A percentile compares a stretch with the other conserved stretches of the same genome.
phyloP scores from a whole-genome alignment of 176 grass and related monocot species.

The Oryza longistaminata region DNA sequence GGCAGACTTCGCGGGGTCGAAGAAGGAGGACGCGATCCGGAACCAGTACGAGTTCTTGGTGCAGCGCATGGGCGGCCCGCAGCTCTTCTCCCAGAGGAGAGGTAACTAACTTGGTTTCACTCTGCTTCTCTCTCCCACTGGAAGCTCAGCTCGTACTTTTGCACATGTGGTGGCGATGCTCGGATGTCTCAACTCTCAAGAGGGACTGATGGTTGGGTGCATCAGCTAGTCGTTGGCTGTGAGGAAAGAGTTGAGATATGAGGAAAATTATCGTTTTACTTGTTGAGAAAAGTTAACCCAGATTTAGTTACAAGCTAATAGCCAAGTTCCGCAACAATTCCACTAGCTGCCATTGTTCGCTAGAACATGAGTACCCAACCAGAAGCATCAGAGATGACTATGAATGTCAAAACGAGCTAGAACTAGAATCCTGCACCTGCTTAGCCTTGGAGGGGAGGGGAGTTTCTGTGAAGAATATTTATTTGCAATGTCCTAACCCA shows the following conservation, averaged over 20 bases:
- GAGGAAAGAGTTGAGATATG: neutral
- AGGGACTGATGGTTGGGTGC: neutral
- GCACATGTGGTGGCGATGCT: neutral
- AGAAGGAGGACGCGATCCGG: constrained; percentile 91
- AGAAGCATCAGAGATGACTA: neutral
- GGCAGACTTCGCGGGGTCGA: constrained; percentile 73
- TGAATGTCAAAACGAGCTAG: no score
- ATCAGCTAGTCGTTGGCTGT: neutral
- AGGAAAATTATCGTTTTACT: neutral
- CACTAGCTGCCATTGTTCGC: no score
- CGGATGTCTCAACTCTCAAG: neutral
- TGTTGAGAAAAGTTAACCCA: neutral
- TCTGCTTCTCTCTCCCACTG: neutral
- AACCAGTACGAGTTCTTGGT: constrained; percentile 98
- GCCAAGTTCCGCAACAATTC: neutral
- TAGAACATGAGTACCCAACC: neutral
- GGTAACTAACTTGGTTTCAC: constrained; percentile 30
- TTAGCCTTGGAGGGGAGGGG: neutral
- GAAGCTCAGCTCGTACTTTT: neutral
- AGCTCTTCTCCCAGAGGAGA: constrained; percentile 84
- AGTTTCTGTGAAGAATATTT: neutral
- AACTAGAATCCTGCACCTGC: no score
- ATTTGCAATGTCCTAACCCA: neutral
- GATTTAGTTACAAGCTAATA: neutral
- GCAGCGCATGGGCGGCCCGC: constrained; percentile 95